A percentile compares a stretch with the other conserved stretches of the same genome.
Conservation (phyloP, 495 filamentous ascomycete genomes). For the Schizothecium vesticola region DNA sequence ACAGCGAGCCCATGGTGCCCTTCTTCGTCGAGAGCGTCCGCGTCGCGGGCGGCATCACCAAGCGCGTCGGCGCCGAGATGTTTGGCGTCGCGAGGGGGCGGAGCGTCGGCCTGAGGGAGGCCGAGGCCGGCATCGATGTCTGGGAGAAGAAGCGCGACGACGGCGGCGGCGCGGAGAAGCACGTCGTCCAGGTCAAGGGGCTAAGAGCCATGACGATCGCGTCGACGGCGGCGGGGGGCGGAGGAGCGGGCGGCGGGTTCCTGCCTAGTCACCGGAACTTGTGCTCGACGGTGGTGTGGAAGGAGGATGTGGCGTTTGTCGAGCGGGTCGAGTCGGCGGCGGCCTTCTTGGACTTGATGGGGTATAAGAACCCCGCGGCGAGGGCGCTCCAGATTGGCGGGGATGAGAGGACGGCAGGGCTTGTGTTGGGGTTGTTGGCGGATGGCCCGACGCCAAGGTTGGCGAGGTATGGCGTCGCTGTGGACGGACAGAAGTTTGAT, state of each 20-base stretch:
- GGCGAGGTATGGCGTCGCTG: slow-evolving; percentile 4
- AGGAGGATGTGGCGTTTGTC: slow-evolving; percentile 13
- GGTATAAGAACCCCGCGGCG: slow-evolving; percentile 12
- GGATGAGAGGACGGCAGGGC: background rate
- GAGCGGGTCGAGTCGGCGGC: background rate
- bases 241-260: slow-evolving; percentile 7
- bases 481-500: background rate
- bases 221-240: background rate
- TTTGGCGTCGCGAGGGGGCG: slow-evolving; percentile 9
- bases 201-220: slow-evolving; percentile 7
- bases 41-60: slow-evolving; percentile 21
- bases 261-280: slow-evolving; percentile 29
- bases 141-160: no score
- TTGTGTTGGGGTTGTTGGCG: background rate
- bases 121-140: slow-evolving; percentile 13
- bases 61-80: slow-evolving; percentile 3
- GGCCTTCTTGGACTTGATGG: slow-evolving; percentile 7
- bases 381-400: slow-evolving; percentile 11
- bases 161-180: background rate
- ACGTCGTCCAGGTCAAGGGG: slow-evolving; percentile 12
- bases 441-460: slow-evolving; percentile 1
- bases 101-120: slow-evolving; percentile 7
- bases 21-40: slow-evolving; percentile 12
- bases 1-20: slow-evolving; percentile 11
- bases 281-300: slow-evolving; percentile 28